phyloP scores from a whole-genome alignment of 2,329 filamentous ascomycete genomes.

The Colletotrichum australisinense region DNA sequence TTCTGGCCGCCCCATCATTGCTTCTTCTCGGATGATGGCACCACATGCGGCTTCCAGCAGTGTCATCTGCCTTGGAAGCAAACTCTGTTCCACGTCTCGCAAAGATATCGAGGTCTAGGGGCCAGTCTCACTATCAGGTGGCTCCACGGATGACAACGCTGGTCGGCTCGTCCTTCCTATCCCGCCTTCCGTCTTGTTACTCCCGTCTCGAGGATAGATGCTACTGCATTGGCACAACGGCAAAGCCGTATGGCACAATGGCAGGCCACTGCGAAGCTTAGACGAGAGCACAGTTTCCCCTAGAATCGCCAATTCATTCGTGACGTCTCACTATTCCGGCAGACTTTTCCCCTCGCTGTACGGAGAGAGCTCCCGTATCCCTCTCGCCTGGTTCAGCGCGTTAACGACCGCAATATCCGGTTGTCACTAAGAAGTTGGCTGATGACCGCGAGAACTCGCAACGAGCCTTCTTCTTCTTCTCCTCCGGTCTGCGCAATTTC shows the following conservation, averaged over 20 bases:
- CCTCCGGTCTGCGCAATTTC: neutral
- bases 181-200: neutral
- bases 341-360: neutral
- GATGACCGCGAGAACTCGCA: neutral
- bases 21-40: neutral
- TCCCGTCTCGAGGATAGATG: neutral
- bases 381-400: no score
- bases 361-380: no score
- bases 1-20: neutral
- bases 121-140: neutral
- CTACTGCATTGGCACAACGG: neutral
- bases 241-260: neutral
- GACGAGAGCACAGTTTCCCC: neutral
- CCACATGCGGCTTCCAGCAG: neutral
- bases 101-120: neutral
- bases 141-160: neutral
- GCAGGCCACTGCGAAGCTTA: neutral
- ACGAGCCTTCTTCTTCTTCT: neutral
- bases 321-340: neutral
- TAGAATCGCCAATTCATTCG: no score
- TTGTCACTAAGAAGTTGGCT: neutral
- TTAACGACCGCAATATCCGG: neutral
- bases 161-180: constrained; percentile 9
- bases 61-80: neutral
- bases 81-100: neutral